These are phyloP conservation scores for Fusarium beomiforme DNA, from an alignment of 2,329 filamentous ascomycete genomes.

Conservation along the genomic window DNA sequence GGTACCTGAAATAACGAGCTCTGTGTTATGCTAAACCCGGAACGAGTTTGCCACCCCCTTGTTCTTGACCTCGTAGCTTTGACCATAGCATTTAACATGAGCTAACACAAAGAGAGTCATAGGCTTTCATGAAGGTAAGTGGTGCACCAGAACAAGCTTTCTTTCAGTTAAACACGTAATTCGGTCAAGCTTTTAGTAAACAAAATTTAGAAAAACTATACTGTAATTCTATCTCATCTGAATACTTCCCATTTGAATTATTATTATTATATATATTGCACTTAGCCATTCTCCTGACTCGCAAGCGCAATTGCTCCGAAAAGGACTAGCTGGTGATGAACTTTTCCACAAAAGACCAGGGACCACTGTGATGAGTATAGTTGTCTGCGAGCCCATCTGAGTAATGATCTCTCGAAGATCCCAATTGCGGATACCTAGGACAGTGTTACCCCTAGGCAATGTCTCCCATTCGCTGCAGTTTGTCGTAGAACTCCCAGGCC, in stretches of 20 bases:
- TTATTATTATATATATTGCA: no score
- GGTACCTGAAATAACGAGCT: background rate
- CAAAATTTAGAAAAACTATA: no score
- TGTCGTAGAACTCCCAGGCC: background rate
- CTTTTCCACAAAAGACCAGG: background rate
- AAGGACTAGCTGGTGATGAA: background rate
- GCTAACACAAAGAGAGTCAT: no score
- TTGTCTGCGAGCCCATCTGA: background rate
- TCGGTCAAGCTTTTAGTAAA: no score
- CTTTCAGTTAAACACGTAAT: no score
- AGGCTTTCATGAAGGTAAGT: no score
- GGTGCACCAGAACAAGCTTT: no score
- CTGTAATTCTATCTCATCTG: no score
- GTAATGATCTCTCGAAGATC: background rate
- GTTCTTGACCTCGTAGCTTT: no score
- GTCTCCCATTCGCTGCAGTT: background rate
- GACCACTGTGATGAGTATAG: background rate
- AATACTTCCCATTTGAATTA: no score
- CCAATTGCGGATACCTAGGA: background rate
- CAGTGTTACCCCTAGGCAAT: background rate
- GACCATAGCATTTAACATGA: no score
- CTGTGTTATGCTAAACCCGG: rapidly evolving
- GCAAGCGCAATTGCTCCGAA: background rate
- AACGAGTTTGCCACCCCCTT: rapidly evolving
- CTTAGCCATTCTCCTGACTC: background rate